Conservation (phyloP, 2,329 filamentous ascomycete genomes). For the Phaeosphaeriaceae sp. region DNA sequence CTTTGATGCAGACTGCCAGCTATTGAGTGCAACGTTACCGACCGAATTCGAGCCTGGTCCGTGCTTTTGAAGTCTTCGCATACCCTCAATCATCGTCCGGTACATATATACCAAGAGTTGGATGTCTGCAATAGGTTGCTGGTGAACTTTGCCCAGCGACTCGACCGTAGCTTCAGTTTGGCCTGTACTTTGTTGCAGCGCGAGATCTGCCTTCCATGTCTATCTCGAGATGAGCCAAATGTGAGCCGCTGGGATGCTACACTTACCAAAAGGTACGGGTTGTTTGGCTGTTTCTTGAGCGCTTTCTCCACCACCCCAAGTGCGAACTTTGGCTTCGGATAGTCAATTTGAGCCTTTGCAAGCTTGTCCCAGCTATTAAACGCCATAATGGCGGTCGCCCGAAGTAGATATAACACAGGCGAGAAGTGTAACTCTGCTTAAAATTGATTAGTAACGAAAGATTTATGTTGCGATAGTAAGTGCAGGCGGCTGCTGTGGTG, state of each 20-base stretch:
- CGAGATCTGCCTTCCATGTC: conserved; percentile 42
- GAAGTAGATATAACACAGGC: background rate
- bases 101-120: conserved; percentile 39
- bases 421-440: background rate
- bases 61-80: conserved; percentile 10
- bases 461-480: conserved; percentile 9
- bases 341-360: conserved; percentile 38
- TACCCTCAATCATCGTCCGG: conserved; percentile 26
- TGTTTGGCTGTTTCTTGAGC: conserved; percentile 44
- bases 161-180: conserved; percentile 12
- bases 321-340: conserved; percentile 45
- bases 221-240: conserved; percentile 33
- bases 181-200: conserved; percentile 22
- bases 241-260: conserved; percentile 3
- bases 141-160: conserved; percentile 24
- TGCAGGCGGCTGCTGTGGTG: conserved; percentile 12
- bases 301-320: conserved; percentile 39
- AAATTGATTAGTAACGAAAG: conserved; percentile 2
- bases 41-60: conserved; percentile 15
- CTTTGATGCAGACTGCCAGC: conserved; percentile 40
- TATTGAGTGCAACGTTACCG: conserved; percentile 28
- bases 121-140: conserved; percentile 33
- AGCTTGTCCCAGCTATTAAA: conserved; percentile 45
- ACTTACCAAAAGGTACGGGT: conserved; percentile 45
- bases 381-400: conserved; percentile 31